These are phyloP conservation scores for Ceratocystis cubensis DNA, from an alignment of 2,329 filamentous ascomycete species.

Conservation along the genomic window DNA sequence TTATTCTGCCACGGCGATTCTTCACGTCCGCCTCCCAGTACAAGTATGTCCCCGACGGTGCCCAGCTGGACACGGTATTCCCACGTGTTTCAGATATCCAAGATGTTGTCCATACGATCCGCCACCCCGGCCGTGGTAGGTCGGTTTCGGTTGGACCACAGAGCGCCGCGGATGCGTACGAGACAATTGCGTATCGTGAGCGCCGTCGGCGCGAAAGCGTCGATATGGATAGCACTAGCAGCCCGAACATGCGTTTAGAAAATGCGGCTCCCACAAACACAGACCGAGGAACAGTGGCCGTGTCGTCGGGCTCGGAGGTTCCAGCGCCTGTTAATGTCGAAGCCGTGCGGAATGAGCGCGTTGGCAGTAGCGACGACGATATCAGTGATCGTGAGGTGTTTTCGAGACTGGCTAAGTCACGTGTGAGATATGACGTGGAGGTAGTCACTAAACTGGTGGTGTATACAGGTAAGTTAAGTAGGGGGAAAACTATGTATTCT, in stretches of 20 bases:
- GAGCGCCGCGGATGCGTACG: conserved; percentile 91
- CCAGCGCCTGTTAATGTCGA: conserved; percentile 2
- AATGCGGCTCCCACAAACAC: conserved; percentile 3
- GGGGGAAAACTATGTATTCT: conserved; percentile 12
- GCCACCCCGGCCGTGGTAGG: conserved; percentile 60
- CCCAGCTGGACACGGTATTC: conserved; percentile 67
- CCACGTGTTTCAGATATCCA: conserved; percentile 82
- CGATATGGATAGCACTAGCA: conserved; percentile 38
- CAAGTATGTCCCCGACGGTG: conserved; percentile 61
- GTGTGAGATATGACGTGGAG: conserved; percentile 95
- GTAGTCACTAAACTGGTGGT: conserved; percentile 94
- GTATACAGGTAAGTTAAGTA: conserved; percentile 58
- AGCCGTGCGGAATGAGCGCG: conserved; percentile 28
- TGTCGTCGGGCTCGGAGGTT: conserved; percentile 8
- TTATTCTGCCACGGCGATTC: conserved; percentile 75
- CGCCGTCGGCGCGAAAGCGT: conserved; percentile 43
- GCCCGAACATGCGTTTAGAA: conserved; percentile 28
- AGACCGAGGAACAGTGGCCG: not conserved
- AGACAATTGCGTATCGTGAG: conserved; percentile 84
- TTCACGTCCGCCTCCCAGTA: conserved; percentile 88
- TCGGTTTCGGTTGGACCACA: conserved; percentile 87
- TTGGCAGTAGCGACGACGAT: conserved; percentile 32
- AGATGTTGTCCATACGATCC: conserved; percentile 65
- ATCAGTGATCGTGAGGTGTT: conserved; percentile 69
- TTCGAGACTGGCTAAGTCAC: conserved; percentile 66